These are phyloP conservation scores for Setomelanomma holmii DNA, from an alignment of 2,329 filamentous ascomycete genomes.

Conservation along the genomic window DNA sequence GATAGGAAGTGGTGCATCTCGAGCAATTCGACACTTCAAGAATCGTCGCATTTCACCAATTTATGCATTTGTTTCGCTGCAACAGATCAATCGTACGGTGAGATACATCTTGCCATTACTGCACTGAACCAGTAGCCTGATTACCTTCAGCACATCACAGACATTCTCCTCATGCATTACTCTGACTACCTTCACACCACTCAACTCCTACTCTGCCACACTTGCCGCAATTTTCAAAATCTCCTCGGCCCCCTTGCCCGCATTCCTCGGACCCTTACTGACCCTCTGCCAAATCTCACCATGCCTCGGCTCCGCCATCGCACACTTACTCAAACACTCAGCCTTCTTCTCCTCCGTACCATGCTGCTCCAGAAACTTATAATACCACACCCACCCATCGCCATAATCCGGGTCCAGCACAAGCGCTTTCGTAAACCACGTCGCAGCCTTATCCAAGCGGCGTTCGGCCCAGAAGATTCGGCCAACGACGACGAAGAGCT, in stretches of 20 bases:
- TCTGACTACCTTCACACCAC: neutral
- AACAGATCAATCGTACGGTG: too few species aligned
- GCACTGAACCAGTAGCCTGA: too few species aligned
- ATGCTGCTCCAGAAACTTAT: conserved; percentile 89
- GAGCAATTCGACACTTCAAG: too few species aligned
- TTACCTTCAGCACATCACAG: too few species aligned
- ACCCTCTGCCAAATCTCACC: conserved; percentile 91
- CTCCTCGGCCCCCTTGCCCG: conserved; percentile 76
- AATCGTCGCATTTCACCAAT: too few species aligned
- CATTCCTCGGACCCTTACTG: conserved; percentile 85
- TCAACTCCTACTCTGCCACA: conserved; percentile 52
- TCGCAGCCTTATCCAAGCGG: conserved; percentile 89
- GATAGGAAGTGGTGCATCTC: too few species aligned
- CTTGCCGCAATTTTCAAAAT: conserved; percentile 80
- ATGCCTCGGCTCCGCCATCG: conserved; percentile 84
- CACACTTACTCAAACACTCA: conserved; percentile 83
- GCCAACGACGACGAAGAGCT: conserved; percentile 88
- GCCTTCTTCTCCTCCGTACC: conserved; percentile 91
- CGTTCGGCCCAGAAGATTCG: conserved; percentile 96
- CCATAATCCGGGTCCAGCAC: conserved; percentile 85
- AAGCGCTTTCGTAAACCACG: conserved; percentile 97
- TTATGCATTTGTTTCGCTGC: too few species aligned
- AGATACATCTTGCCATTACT: too few species aligned
- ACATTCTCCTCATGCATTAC: neutral
- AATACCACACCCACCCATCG: conserved; percentile 98